Evolutionary conservation across 1,284 basidiomycete species (phyloP), one percentile per base, ranked within the genome.

Genomic region (Malassezia nana): DNA sequence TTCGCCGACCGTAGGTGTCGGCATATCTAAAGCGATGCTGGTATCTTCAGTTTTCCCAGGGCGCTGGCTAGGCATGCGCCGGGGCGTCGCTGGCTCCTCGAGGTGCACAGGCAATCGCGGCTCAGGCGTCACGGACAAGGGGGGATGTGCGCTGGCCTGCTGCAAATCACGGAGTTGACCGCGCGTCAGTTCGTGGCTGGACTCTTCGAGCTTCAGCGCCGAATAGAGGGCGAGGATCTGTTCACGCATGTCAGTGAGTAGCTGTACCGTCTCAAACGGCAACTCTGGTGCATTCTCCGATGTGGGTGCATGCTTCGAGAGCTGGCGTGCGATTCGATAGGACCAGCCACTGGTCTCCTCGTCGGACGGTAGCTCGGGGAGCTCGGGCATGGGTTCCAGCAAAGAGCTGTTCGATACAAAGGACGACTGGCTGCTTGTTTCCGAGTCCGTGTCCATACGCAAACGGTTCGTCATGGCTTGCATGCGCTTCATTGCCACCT

Each of bases 151-250:
- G 20, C 10, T 24, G 5, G 49, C 41, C 15, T 6, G n/a, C 29
- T 43, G 26, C 4, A 24, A 15, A 5, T 47, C 46, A 31, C 42
- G 52, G 10, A 51, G 46, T 24, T 61, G 60, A 30, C 63, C 26
- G 1, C 55, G 50, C 0, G 58, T 60, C 8, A 63, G 47, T 48
- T 69, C 55, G 44, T 72, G 71, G 55, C 66, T 60, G 43, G 62
- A 63, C 10, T 67, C 56, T 62, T 74, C 71, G 25, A 69, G 62
- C 52, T 69, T 63, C 6, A 74, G 63, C n/a, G 58, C 64, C 29
- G 64, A 64, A 18, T 67, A 67, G 12, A 74, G 56, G 41, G 63
- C 70, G 46, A 74, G 63, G 58, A 72, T 74, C 60, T 74, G 71
- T 60, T 74, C 67, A 8, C 69, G 64, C 69, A 74, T 71, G 24